Conservation (phyloP, 768 basidiomycete genomes). For the Rhodotorula taiwanensis region DNA sequence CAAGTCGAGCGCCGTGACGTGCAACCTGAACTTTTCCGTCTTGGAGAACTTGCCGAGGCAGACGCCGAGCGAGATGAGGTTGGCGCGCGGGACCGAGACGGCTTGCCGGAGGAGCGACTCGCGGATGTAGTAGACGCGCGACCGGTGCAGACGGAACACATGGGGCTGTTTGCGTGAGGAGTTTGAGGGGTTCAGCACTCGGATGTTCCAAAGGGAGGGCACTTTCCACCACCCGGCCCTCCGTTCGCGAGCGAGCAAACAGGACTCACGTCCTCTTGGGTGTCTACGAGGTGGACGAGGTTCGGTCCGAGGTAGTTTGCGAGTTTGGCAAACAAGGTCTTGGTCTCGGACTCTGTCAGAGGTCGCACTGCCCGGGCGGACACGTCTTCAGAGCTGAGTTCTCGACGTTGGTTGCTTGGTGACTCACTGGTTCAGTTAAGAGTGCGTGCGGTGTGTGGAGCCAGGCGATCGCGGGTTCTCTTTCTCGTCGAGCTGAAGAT, state of each 20-base stretch:
- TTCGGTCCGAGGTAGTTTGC: slow-evolving; percentile 99
- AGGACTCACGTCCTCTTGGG: slow-evolving; percentile 26
- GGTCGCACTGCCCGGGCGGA: slow-evolving; percentile 64
- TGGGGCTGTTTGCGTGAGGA: too few species aligned
- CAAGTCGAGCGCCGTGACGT: slow-evolving; percentile 86
- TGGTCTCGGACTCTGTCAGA: slow-evolving; percentile 93
- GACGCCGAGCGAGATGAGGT: slow-evolving; percentile 85
- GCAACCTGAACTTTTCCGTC: slow-evolving; percentile 93
- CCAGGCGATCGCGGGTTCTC: too few species aligned
- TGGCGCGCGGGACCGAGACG: slow-evolving; percentile 84
- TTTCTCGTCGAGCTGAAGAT: too few species aligned
- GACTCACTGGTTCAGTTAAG: too few species aligned
- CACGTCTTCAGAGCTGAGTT: not conserved
- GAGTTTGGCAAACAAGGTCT: slow-evolving; percentile 89
- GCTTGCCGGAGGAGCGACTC: slow-evolving; percentile 87
- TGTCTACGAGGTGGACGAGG: slow-evolving; percentile 58
- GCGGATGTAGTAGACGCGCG: slow-evolving; percentile 93
- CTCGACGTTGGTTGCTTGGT: not conserved
- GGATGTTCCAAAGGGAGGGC: not conserved
- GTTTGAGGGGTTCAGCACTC: too few species aligned
- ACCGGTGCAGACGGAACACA: slow-evolving; percentile 75
- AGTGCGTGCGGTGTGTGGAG: not conserved
- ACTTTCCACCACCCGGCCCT: slow-evolving; percentile 27
- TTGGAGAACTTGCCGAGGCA: slow-evolving; percentile 98
- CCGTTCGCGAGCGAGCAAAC: not conserved